phyloP scores from a whole-genome alignment of 1,284 basidiomycete species.

The Ceratobasidium sp. region DNA sequence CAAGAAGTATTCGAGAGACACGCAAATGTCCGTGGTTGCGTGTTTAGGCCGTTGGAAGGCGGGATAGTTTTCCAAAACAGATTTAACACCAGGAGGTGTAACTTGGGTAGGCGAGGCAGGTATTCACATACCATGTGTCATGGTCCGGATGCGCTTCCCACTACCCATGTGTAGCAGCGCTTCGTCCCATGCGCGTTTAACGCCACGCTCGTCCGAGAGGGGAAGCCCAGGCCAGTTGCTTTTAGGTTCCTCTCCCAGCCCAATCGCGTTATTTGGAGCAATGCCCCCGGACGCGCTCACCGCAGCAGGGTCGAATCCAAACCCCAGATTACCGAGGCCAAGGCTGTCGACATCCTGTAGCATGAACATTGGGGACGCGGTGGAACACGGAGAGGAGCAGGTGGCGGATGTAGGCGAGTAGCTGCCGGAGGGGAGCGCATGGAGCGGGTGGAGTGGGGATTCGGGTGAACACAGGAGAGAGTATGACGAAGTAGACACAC shows the following conservation, averaged over 20 bases:
- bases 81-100: not conserved
- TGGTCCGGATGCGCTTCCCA: conserved; percentile 28
- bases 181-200: conserved; percentile 36
- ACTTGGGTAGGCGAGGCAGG: not conserved
- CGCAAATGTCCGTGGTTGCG: conserved; percentile 6
- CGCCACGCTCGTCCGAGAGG: conserved; percentile 37
- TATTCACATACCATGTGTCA: conserved; percentile 15
- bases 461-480: conserved; percentile 34
- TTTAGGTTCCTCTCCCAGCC: conserved; percentile 30
- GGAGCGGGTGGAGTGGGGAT: conserved; percentile 35
- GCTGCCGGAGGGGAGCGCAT: conserved; percentile 15
- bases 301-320: conserved; percentile 26
- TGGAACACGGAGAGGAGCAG: conserved; percentile 33
- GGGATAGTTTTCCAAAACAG: conserved; percentile 2
- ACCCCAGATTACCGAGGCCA: conserved; percentile 21
- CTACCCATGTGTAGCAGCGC: conserved; percentile 13
- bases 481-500: conserved; percentile 28
- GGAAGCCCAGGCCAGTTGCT: conserved; percentile 29
- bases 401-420: conserved; percentile 26
- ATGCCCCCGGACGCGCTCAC: not conserved
- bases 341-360: conserved; percentile 29
- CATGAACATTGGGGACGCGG: conserved; percentile 37
- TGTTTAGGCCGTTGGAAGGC: not conserved
- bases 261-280: conserved; percentile 6
- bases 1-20: conserved; percentile 1